Evolutionary conservation across 306 rosid genomes (phyloP).

Genomic region (Rubus idaeus): DNA sequence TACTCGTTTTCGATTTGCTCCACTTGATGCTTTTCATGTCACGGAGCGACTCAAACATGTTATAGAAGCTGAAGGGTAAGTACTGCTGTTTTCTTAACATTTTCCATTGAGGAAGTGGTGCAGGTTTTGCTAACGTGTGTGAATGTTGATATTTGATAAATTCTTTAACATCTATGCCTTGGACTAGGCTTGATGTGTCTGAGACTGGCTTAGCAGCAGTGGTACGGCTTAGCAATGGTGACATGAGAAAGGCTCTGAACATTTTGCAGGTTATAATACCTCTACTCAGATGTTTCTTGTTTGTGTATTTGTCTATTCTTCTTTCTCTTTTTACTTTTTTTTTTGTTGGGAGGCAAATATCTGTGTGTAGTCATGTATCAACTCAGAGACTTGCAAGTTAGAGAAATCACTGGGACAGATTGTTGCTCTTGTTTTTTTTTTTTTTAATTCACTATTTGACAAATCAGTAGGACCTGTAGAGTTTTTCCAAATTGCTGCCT

Average conservation of each 20-base stretch:
- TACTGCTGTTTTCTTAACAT: conserved; percentile 9
- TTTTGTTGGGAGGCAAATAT: too few species aligned
- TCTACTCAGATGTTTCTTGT: not conserved
- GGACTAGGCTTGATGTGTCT: conserved; percentile 72
- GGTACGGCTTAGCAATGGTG: conserved; percentile 89
- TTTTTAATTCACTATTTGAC: not conserved
- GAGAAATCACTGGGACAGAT: too few species aligned
- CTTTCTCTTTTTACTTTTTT: not conserved
- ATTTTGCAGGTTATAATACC: conserved; percentile 69
- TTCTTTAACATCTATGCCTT: conserved; percentile 21
- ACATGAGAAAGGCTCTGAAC: conserved; percentile 92
- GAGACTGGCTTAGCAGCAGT: conserved; percentile 73
- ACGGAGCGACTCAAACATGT: conserved; percentile 81
- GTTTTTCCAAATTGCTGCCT: not conserved
- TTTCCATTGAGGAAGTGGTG: not conserved
- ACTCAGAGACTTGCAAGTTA: too few species aligned
- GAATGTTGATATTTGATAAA: not conserved
- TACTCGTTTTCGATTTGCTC: conserved; percentile 96
- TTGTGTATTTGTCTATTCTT: not conserved
- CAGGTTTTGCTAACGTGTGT: not conserved
- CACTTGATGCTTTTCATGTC: conserved; percentile 84
- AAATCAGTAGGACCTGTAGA: not conserved
- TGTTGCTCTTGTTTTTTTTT: too few species aligned
- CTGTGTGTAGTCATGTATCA: too few species aligned
- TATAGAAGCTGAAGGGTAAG: conserved; percentile 75